phyloP scores from a whole-genome alignment of 108 stramenopile genomes.

The Fragilariopsis cylindrus region DNA sequence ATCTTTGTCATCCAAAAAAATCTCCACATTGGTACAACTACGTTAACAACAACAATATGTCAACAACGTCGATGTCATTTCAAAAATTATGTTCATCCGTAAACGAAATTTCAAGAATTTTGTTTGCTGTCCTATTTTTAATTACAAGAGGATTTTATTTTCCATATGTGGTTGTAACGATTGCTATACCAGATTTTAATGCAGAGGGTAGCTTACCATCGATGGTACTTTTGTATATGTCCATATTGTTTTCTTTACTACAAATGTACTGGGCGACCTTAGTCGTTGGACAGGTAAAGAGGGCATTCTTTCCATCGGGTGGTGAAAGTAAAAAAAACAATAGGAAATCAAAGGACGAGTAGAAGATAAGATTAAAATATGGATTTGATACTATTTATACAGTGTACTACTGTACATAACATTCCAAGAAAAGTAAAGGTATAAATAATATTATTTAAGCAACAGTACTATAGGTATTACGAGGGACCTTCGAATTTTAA shows the following conservation, averaged over 20 bases:
- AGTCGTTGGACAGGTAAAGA: slow-evolving; percentile 46
- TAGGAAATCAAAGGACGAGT: slow-evolving; percentile 1
- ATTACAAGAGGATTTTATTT: slow-evolving; percentile 55
- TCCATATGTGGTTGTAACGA: slow-evolving; percentile 42
- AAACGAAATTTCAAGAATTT: slow-evolving; percentile 42
- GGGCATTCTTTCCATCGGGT: slow-evolving; percentile 16
- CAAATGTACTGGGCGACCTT: slow-evolving; percentile 60
- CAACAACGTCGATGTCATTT: background rate
- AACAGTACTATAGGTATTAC: no score
- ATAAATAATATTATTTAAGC: no score
- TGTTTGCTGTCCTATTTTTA: slow-evolving; percentile 60
- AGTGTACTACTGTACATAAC: no score
- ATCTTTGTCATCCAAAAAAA: slow-evolving; percentile 69
- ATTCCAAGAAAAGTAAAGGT: no score
- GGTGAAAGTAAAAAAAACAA: background rate
- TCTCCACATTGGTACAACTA: slow-evolving; percentile 44
- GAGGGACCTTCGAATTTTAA: no score
- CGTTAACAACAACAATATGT: slow-evolving; percentile 6
- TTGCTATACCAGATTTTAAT: slow-evolving; percentile 45
- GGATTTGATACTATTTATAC: no score
- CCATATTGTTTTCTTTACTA: slow-evolving; percentile 43
- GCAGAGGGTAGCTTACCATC: slow-evolving; percentile 8
- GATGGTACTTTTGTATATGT: slow-evolving; percentile 33
- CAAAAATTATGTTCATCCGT: slow-evolving; percentile 16
- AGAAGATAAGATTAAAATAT: background rate